Conservation (phyloP, 2,329 filamentous ascomycete genomes). For the Ophiostoma sp. region DNA sequence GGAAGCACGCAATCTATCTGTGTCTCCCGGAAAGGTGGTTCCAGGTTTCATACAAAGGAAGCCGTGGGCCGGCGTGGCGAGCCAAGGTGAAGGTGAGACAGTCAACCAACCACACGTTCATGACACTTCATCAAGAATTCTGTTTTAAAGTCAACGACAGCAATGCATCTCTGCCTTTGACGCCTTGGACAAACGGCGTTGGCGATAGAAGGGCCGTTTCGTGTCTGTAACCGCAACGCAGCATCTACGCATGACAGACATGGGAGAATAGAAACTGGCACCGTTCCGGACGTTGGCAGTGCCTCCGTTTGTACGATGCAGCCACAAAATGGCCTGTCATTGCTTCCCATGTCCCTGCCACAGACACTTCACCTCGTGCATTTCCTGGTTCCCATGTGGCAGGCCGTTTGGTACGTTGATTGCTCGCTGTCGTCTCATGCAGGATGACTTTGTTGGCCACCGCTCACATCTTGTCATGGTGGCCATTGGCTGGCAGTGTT, state of each 20-base stretch:
- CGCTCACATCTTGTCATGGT: background rate
- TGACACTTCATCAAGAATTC: background rate
- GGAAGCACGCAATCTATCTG: background rate
- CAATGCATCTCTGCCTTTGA: background rate
- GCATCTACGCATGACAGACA: background rate
- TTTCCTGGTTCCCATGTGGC: slow-evolving; percentile 11
- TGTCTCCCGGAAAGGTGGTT: background rate
- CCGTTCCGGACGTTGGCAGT: background rate
- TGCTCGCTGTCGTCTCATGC: background rate
- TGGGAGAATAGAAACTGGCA: background rate
- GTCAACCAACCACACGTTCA: background rate
- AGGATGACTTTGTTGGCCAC: background rate
- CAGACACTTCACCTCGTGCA: background rate
- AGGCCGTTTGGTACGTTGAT: background rate
- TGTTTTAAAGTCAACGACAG: background rate
- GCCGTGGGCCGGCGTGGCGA: background rate
- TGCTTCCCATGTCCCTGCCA: background rate
- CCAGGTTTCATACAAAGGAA: slow-evolving; percentile 1
- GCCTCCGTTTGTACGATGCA: background rate
- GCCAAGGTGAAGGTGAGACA: background rate
- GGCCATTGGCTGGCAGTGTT: background rate
- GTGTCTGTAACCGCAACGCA: background rate
- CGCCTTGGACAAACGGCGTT: background rate
- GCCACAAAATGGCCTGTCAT: background rate
- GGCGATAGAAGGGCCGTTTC: background rate